A percentile compares a stretch with the other conserved stretches of the same genome.
Conservation (phyloP, 768 basidiomycete genomes). For the Botryobasidium botryosum region DNA sequence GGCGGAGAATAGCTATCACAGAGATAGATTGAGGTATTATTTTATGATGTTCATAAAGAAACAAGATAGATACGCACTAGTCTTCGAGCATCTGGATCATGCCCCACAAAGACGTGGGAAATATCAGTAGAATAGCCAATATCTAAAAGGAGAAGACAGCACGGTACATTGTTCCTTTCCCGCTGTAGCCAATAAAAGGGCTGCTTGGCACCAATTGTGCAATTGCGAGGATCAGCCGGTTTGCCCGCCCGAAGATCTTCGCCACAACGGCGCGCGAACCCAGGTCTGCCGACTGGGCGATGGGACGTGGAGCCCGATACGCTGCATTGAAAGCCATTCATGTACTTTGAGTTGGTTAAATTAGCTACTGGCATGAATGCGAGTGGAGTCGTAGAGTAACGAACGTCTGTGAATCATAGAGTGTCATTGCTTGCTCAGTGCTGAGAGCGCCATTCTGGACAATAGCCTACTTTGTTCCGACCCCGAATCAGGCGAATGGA, state of each 20-base stretch:
- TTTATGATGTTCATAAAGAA: no score
- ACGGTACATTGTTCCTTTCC: conserved; percentile 40
- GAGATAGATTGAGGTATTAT: no score
- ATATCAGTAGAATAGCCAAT: background rate
- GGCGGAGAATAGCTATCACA: conserved; percentile 15
- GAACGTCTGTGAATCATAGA: no score
- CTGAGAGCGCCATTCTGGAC: no score
- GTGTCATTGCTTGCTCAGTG: no score
- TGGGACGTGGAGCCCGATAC: conserved; percentile 36
- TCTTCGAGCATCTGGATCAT: no score
- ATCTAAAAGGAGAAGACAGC: no score
- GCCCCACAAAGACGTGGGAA: no score
- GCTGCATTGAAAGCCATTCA: conserved; percentile 58
- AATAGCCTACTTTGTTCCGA: background rate
- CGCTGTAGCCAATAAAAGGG: conserved; percentile 54
- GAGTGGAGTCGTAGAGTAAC: no score
- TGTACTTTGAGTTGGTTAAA: conserved; percentile 26
- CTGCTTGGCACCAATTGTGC: conserved; percentile 52
- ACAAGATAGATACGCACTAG: no score
- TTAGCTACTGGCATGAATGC: background rate
- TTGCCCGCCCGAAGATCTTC: conserved; percentile 34
- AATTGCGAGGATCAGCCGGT: conserved; percentile 35
- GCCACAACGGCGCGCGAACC: conserved; percentile 52
- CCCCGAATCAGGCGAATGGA: conserved; percentile 29
- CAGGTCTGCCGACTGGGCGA: conserved; percentile 30